Evolutionary conservation across 495 filamentous ascomycete genomes (phyloP).

Genomic region (Aspergillus nanangensis): DNA sequence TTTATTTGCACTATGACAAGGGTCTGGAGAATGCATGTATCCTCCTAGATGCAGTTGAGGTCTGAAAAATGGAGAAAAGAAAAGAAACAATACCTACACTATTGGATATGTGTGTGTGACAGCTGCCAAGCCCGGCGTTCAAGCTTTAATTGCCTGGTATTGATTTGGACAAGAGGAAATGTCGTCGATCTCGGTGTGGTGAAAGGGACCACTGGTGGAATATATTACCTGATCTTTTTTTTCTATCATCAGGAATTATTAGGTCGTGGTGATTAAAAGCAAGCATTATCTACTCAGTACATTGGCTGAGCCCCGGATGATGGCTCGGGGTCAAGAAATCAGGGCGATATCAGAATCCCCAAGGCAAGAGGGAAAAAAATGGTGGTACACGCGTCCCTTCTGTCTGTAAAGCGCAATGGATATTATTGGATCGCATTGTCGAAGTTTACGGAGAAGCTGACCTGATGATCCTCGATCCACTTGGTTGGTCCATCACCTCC

Average conservation of each 20-base stretch:
- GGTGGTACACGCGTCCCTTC: constrained; percentile 2
- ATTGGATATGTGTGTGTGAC: not conserved
- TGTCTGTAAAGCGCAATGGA: not conserved
- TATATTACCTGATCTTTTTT: too few species aligned
- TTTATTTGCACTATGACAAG: not conserved
- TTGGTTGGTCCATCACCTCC: not conserved
- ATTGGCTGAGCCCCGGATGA: too few species aligned
- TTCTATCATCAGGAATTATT: too few species aligned
- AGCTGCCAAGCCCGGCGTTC: constrained; percentile 13
- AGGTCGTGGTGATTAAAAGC: too few species aligned
- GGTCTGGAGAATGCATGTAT: too few species aligned
- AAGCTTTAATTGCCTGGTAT: constrained; percentile 9
- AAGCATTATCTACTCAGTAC: too few species aligned
- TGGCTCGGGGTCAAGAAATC: not conserved
- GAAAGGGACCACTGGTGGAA: not conserved
- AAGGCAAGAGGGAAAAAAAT: not conserved
- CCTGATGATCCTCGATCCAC: constrained; percentile 3
- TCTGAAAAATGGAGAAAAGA: too few species aligned
- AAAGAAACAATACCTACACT: not conserved
- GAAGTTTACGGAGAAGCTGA: not conserved
- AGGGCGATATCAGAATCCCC: not conserved
- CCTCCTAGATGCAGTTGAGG: too few species aligned
- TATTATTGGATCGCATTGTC: not conserved
- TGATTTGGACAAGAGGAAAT: too few species aligned
- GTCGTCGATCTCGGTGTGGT: not conserved